phyloP scores from a whole-genome alignment of 2,329 filamentous ascomycete genomes.

The Cordyceps farinosa region DNA sequence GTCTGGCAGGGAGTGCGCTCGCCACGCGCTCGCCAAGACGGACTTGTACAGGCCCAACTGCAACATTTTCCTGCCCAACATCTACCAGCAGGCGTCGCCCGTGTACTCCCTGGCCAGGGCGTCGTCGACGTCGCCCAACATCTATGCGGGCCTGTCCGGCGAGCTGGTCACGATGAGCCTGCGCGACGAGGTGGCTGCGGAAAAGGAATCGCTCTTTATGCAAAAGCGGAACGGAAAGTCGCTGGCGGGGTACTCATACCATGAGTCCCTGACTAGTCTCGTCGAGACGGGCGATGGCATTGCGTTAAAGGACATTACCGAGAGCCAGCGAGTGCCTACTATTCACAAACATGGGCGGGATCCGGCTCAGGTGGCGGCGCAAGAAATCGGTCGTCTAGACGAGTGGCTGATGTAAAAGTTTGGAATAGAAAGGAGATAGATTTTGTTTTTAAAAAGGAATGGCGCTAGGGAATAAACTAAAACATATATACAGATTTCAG shows the following conservation, averaged over 20 bases:
- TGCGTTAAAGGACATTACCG: conserved; percentile 5
- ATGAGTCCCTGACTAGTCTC: conserved; percentile 10
- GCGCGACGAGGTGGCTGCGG: conserved; percentile 9
- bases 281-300: conserved; percentile 17
- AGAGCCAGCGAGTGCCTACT: conserved; percentile 12
- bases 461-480: neutral
- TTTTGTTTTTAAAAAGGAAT: neutral
- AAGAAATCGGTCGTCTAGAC: conserved; percentile 6
- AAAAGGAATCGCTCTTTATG: conserved; percentile 7
- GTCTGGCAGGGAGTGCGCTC: conserved; percentile 33
- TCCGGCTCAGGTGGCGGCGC: neutral
- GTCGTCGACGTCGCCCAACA: conserved; percentile 36
- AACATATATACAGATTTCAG: neutral
- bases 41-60: conserved; percentile 43
- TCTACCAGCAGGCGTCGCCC: conserved; percentile 21
- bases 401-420: conserved; percentile 9
- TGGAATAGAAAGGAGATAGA: neutral
- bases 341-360: conserved; percentile 14
- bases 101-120: conserved; percentile 41
- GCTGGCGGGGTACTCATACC: conserved; percentile 10
- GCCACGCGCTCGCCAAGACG: conserved; percentile 38
- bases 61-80: conserved; percentile 35
- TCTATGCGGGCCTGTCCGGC: conserved; percentile 42
- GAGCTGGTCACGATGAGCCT: conserved; percentile 36
- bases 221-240: neutral